Percentiles rank a stretch among this genome's conserved stretches.
Conservation (phyloP, 2,329 filamentous ascomycete genomes). For the Fusarium sp. region DNA sequence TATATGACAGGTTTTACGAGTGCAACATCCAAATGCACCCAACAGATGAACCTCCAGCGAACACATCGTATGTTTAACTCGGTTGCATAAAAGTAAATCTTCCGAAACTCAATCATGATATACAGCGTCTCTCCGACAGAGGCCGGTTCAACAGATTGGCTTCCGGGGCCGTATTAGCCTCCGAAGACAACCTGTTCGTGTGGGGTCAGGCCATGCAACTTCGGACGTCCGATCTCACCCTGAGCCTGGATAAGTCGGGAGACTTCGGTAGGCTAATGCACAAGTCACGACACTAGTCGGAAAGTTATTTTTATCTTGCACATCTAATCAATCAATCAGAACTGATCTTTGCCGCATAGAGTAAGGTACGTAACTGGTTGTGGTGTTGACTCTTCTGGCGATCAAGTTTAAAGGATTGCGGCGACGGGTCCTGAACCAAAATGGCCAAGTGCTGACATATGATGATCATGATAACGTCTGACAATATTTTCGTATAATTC, state of each 20-base stretch:
- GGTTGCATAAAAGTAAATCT: background rate
- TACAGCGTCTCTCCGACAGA: background rate
- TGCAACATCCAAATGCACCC: background rate
- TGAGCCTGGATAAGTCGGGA: background rate
- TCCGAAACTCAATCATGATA: background rate
- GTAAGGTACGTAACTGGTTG: too few relatives aligned
- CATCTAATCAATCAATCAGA: constrained; percentile 1
- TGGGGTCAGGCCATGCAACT: background rate
- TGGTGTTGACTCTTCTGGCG: background rate
- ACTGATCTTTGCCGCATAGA: too few relatives aligned
- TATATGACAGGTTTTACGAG: background rate
- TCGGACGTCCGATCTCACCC: background rate
- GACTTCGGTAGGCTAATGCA: background rate
- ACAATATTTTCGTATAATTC: background rate
- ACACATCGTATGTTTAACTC: background rate
- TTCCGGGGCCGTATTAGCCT: background rate
- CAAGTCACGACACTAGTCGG: background rate
- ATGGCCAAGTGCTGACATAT: background rate
- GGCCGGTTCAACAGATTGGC: background rate
- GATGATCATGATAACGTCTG: background rate
- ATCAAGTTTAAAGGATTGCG: too few relatives aligned
- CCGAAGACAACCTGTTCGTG: background rate
- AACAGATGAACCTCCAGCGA: background rate
- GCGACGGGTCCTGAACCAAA: background rate
- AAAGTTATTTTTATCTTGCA: background rate